phyloP scores from a whole-genome alignment of 345 rosid genomes.

The Viola odorata region DNA sequence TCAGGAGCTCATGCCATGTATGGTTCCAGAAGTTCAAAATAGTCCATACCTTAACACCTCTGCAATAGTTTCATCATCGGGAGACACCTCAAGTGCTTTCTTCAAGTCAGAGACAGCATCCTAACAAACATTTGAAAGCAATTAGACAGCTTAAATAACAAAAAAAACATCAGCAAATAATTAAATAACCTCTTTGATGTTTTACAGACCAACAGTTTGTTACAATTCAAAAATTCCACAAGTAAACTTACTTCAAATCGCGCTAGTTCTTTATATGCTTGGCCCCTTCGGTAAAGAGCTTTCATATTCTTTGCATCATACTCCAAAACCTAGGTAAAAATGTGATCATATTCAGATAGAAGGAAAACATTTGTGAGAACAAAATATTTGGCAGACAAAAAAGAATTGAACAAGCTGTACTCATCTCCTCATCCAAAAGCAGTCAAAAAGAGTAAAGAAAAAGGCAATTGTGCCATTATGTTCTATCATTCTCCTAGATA shows the following conservation, averaged over 20 bases:
- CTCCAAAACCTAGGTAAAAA: slow-evolving; percentile 57
- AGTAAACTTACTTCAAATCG: slow-evolving; percentile 60
- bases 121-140: slow-evolving; percentile 30
- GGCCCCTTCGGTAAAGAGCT: slow-evolving; percentile 97
- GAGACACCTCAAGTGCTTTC: slow-evolving; percentile 73
- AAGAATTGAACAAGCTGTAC: neutral
- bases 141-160: slow-evolving; percentile 6
- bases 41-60: slow-evolving; percentile 63
- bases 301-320: slow-evolving; percentile 77
- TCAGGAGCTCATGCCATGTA: neutral
- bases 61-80: slow-evolving; percentile 81
- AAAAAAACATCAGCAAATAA: neutral
- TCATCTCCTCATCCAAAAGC: neutral
- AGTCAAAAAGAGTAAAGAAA: neutral
- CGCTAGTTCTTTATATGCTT: slow-evolving; percentile 78
- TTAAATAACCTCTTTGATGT: neutral
- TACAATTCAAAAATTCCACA: slow-evolving; percentile 8
- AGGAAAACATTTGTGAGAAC: neutral
- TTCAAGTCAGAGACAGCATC: slow-evolving; percentile 78
- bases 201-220: slow-evolving; percentile 3
- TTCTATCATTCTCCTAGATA: neutral
- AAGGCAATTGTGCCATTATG: neutral
- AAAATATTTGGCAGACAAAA: neutral
- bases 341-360: slow-evolving; percentile 16
- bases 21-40: slow-evolving; percentile 5